A percentile compares a stretch with the other conserved stretches of the same genome.
phyloP scores from a whole-genome alignment of 2,329 filamentous ascomycete species.

The Apiospora koreana region DNA sequence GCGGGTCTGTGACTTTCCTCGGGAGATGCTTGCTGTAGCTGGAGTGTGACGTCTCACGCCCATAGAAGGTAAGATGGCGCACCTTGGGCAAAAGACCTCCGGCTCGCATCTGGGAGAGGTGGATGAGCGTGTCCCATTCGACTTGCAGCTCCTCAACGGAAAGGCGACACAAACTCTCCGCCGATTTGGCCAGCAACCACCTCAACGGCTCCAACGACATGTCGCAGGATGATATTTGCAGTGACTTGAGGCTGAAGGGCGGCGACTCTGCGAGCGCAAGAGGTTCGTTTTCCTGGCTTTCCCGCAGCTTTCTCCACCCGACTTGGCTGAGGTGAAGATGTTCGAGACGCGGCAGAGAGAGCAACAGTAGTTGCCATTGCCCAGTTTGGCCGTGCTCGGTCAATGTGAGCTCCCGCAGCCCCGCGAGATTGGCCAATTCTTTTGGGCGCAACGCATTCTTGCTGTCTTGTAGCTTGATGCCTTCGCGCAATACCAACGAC shows the following conservation, averaged over 20 bases:
- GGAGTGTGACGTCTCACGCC: background rate
- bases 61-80: background rate
- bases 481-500: background rate
- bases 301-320: background rate
- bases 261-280: background rate
- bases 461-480: background rate
- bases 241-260: background rate
- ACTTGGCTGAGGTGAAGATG: background rate
- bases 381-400: background rate
- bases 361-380: background rate
- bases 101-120: background rate
- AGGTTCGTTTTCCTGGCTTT: too few relatives aligned
- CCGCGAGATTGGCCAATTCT: background rate
- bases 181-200: background rate
- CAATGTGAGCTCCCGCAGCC: background rate
- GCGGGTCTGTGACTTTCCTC: background rate
- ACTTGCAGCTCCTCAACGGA: background rate
- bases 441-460: background rate
- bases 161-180: background rate
- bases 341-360: background rate
- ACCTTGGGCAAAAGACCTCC: background rate
- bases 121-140: background rate
- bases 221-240: background rate
- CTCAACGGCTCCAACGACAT: background rate
- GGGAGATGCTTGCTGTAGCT: background rate